Evolutionary conservation across 2,329 filamentous ascomycete genomes (phyloP).

Genomic region (Eutypella sp.): DNA sequence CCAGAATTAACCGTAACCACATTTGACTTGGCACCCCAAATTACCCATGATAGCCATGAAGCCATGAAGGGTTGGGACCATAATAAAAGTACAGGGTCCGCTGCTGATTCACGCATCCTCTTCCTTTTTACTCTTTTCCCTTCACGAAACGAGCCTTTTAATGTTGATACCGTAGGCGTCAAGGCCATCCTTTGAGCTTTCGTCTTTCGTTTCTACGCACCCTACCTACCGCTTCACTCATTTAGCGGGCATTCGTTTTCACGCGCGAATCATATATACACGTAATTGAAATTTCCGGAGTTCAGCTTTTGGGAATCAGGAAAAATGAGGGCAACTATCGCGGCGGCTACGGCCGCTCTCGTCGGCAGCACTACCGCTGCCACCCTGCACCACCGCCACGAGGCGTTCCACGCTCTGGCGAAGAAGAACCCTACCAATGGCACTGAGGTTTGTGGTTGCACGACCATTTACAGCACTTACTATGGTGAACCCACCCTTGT

Average conservation of each 20-base stretch:
- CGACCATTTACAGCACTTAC: slow-evolving; percentile 67
- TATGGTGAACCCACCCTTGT: slow-evolving; percentile 55
- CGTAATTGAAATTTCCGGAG: slow-evolving; percentile 18
- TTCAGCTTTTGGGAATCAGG: slow-evolving; percentile 27
- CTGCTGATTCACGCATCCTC: slow-evolving; percentile 30
- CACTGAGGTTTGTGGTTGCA: slow-evolving; percentile 60
- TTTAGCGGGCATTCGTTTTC: slow-evolving; percentile 78
- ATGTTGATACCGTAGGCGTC: slow-evolving; percentile 50
- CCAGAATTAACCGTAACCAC: neutral
- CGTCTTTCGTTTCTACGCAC: slow-evolving; percentile 44
- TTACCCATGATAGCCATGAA: slow-evolving; percentile 23
- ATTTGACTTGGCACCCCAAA: slow-evolving; percentile 20
- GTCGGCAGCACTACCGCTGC: slow-evolving; percentile 51
- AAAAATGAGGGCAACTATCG: slow-evolving; percentile 70
- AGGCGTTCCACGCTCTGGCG: slow-evolving; percentile 45
- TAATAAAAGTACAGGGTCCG: slow-evolving; percentile 39
- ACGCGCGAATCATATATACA: slow-evolving; percentile 23
- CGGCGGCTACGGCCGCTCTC: slow-evolving; percentile 61
- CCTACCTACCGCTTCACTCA: slow-evolving; percentile 71
- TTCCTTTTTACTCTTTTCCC: slow-evolving; percentile 32
- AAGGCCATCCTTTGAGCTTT: slow-evolving; percentile 42
- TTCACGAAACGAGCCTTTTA: slow-evolving; percentile 40
- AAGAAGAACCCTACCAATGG: slow-evolving; percentile 39
- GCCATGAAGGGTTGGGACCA: slow-evolving; percentile 25
- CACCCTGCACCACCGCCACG: slow-evolving; percentile 56